Evolutionary conservation across 1,139 yeast species (phyloP).

Genomic region (Magnusiomyces tetraspermus): DNA sequence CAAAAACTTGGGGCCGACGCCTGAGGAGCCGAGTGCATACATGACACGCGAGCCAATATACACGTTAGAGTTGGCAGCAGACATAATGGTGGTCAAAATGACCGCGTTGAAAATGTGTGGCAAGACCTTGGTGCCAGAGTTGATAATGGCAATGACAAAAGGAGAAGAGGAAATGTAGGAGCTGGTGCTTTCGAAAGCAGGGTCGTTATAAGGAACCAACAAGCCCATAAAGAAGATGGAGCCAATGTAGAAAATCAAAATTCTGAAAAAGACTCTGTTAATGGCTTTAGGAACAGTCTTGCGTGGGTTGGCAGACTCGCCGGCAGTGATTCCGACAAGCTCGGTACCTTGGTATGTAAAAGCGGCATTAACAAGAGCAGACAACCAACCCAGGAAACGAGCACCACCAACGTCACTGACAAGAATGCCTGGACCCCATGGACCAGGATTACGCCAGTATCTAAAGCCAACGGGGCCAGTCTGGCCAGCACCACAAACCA

Average conservation of each 20-base stretch:
- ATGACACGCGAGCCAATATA: slow-evolving; percentile 69
- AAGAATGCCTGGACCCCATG: slow-evolving; percentile 46
- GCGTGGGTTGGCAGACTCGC: slow-evolving; percentile 71
- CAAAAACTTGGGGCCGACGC: slow-evolving; percentile 59
- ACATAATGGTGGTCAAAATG: slow-evolving; percentile 54
- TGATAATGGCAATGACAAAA: slow-evolving; percentile 52
- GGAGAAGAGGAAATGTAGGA: slow-evolving; percentile 69
- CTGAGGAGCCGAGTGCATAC: slow-evolving; percentile 53
- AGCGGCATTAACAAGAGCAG: slow-evolving; percentile 57
- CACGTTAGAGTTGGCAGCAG: slow-evolving; percentile 76
- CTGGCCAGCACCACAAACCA: slow-evolving; percentile 64
- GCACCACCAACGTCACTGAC: slow-evolving; percentile 45
- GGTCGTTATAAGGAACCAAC: slow-evolving; percentile 40
- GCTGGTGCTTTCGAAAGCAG: slow-evolving; percentile 33
- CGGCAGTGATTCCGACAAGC: slow-evolving; percentile 62
- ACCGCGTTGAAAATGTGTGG: slow-evolving; percentile 64
- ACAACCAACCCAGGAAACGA: slow-evolving; percentile 44
- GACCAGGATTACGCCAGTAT: slow-evolving; percentile 61
- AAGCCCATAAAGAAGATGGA: slow-evolving; percentile 45
- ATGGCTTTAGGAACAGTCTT: slow-evolving; percentile 69
- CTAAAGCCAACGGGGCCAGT: slow-evolving; percentile 68
- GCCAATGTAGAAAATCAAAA: slow-evolving; percentile 55
- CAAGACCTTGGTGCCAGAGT: slow-evolving; percentile 52
- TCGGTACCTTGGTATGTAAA: slow-evolving; percentile 76
- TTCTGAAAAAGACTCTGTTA: slow-evolving; percentile 66